These are phyloP conservation scores for Kazachstania sp. DNA, from an alignment of 1,139 yeast species.

Conservation along the genomic window DNA sequence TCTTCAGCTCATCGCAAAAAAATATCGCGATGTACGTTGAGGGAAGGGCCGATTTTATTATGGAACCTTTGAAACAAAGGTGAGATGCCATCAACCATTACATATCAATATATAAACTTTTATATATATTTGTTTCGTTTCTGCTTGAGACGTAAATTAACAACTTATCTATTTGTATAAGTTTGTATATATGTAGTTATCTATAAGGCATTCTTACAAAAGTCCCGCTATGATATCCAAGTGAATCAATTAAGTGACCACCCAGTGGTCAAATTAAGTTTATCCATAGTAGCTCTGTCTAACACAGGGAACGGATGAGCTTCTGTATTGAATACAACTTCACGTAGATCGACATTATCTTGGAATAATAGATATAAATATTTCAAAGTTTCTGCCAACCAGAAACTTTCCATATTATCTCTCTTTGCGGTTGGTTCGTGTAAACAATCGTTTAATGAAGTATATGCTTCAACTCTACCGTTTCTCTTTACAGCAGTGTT, in stretches of 20 bases:
- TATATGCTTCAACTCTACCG: slow-evolving; percentile 35
- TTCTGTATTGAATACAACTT: slow-evolving; percentile 81
- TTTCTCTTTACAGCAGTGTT: slow-evolving; percentile 41
- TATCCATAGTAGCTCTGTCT: slow-evolving; percentile 7
- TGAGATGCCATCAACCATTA: too few species aligned
- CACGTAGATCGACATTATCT: slow-evolving; percentile 53
- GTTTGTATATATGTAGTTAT: neutral
- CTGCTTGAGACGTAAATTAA: too few species aligned
- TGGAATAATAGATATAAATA: slow-evolving; percentile 76
- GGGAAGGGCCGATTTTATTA: too few species aligned
- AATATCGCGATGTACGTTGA: neutral
- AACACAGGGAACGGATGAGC: slow-evolving; percentile 81
- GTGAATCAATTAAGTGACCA: slow-evolving; percentile 14
- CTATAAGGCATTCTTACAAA: neutral
- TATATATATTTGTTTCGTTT: too few species aligned
- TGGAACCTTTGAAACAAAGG: too few species aligned
- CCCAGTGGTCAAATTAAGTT: slow-evolving; percentile 17
- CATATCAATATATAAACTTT: too few species aligned
- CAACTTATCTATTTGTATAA: too few species aligned
- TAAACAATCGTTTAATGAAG: slow-evolving; percentile 61
- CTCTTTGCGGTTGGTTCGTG: slow-evolving; percentile 39
- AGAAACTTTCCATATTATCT: slow-evolving; percentile 86
- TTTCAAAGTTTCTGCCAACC: slow-evolving; percentile 91
- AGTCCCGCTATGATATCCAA: neutral
- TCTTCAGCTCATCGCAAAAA: slow-evolving; percentile 1